phyloP scores from a whole-genome alignment of 371 early-diverging fungal species.

The Apophysomyces trapeziformis region DNA sequence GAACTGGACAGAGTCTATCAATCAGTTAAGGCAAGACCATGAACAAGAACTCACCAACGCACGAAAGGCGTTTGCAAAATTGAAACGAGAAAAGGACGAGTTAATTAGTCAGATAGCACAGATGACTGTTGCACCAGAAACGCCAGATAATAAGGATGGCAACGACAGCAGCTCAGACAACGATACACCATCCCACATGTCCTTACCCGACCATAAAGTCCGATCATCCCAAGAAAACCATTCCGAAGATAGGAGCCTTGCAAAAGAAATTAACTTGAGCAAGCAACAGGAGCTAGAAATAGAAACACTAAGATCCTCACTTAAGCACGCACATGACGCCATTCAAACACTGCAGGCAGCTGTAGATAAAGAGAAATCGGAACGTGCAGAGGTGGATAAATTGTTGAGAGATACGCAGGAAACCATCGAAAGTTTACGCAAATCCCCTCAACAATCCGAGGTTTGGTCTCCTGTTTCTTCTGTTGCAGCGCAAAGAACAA shows the following conservation, averaged over 20 bases:
- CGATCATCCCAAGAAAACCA: constrained; percentile 18
- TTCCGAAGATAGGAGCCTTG: constrained; percentile 14
- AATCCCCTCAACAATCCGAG: constrained; percentile 4
- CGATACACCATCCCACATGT: neutral
- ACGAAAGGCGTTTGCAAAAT: constrained; percentile 19
- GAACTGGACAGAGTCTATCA: constrained; percentile 21
- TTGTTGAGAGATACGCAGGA: constrained; percentile 27
- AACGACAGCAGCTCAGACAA: constrained; percentile 10
- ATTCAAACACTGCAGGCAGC: constrained; percentile 12
- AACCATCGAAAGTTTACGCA: constrained; percentile 15
- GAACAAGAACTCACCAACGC: constrained; percentile 24
- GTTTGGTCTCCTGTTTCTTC: constrained; percentile 2
- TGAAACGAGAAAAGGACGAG: constrained; percentile 25
- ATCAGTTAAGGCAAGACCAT: constrained; percentile 22
- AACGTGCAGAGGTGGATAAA: constrained; percentile 18
- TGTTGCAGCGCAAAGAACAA: neutral
- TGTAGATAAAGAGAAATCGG: constrained; percentile 16
- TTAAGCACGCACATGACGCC: constrained; percentile 16
- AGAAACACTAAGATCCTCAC: constrained; percentile 12
- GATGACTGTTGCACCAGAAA: neutral
- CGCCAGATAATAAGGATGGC: neutral
- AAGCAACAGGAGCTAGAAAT: constrained; percentile 12
- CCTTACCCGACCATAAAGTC: neutral
- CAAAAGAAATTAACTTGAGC: neutral
- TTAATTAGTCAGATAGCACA: constrained; percentile 16